Base-by-base conservation (phyloP, 1,284 basidiomycete species). In the Spongispora temasekensis region DNA sequence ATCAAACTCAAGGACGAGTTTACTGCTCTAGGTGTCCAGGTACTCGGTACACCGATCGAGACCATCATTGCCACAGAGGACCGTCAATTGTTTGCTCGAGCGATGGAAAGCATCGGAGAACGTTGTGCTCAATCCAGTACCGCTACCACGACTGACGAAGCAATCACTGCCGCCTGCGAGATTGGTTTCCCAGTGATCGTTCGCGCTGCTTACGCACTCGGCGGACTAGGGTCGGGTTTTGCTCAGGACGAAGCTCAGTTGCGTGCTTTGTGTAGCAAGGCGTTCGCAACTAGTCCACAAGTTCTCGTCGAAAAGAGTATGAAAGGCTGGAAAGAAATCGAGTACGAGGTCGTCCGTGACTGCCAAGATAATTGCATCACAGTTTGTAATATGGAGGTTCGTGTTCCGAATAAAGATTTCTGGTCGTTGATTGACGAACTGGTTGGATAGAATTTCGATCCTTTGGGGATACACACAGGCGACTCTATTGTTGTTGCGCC, bases 241-340 rank as follows among this genome's bases (percentile, higher is more conserved):
- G 97, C 97, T 46, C 88, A 95, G 76, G 82, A 98, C 72, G 94
- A 95, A 75, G 82, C 79, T 21, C 93, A 98, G 80, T 82, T 98
- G 64, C 85, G 87, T 68, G 92, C 93, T 56, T 80, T 98, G 28
- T 98, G 95, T 74, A 84, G 81, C 68, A 97, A 96, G 79, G 95
- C 97, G 15, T 98, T 99, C 74, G 96, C 97, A 53, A 98, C 94
- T 34, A 94, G 91, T 68, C 95, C 97, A 54, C 97, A 99, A 79
- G 96, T 99, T 2, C 83, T 99, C 28, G 94, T 99, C 27, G 97
- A 99, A 82, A 97, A 90, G 83, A 95, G 93, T 73, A 98, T 99
- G 96, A 98, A 98, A 80, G 97, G 97, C 15, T 98, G 95, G 95
- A 98, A 99, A 80, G 97, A 99, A 81, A 95, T 98, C 68, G 97